These are phyloP conservation scores for Yamadazyma songkhlaensis DNA, from an alignment of 1,139 yeast species.

Conservation along the genomic window DNA sequence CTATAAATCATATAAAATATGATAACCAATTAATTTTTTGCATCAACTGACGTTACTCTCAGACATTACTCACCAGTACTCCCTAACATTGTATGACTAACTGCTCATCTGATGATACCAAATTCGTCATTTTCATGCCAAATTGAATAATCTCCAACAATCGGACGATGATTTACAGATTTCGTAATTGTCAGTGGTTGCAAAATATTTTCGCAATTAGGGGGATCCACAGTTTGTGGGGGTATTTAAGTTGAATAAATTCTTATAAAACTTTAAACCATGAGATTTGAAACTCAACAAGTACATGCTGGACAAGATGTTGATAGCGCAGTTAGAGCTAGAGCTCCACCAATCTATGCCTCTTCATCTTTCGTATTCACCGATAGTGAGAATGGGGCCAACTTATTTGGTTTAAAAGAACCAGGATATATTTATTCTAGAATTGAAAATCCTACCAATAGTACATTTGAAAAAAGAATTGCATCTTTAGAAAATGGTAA, in stretches of 20 bases:
- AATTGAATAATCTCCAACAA: too few species aligned
- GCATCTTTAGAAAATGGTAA: constrained; percentile 93
- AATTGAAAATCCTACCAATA: constrained; percentile 89
- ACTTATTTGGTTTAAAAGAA: constrained; percentile 77
- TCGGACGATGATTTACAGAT: background rate
- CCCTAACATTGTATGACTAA: too few species aligned
- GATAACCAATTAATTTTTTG: too few species aligned
- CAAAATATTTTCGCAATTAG: background rate
- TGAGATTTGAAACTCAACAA: constrained; percentile 76
- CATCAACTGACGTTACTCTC: too few species aligned
- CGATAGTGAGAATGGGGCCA: constrained; percentile 88
- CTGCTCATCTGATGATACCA: too few species aligned
- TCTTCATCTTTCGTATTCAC: constrained; percentile 84
- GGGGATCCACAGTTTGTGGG: background rate
- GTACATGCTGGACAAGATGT: constrained; percentile 86
- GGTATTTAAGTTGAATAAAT: background rate
- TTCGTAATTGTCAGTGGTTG: background rate
- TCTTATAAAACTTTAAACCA: background rate
- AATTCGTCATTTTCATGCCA: too few species aligned
- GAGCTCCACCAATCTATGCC: constrained; percentile 92
- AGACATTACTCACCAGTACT: too few species aligned
- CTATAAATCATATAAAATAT: too few species aligned
- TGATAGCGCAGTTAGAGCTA: constrained; percentile 61
- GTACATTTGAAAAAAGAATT: constrained; percentile 84
- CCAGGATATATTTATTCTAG: constrained; percentile 87